Evolutionary conservation across 257 asterid species (phyloP).

Genomic region (Solanum sitiens): DNA sequence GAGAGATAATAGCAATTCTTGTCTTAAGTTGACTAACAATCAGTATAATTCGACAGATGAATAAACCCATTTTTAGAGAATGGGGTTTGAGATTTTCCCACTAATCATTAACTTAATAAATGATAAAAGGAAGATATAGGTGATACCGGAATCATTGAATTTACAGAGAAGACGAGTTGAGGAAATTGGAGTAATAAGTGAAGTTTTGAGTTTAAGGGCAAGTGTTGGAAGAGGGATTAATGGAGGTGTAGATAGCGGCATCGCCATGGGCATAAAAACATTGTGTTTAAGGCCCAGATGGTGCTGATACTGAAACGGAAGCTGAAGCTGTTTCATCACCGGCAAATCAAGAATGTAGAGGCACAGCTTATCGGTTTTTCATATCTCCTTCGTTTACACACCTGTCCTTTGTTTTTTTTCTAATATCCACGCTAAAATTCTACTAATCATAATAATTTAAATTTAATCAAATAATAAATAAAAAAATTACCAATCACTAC

Average conservation of each 20-base stretch:
- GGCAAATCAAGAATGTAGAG: neutral
- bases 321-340: neutral
- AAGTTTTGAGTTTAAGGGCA: neutral
- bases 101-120: neutral
- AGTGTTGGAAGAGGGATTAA: neutral
- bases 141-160: neutral
- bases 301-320: neutral
- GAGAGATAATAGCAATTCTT: neutral
- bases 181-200: neutral
- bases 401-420: neutral
- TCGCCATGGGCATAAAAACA: neutral
- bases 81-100: neutral
- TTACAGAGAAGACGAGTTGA: constrained; percentile 4
- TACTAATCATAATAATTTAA: too few species aligned
- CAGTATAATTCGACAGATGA: neutral
- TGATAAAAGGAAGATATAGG: neutral
- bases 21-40: neutral
- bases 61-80: neutral
- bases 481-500: too few species aligned
- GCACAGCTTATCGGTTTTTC: neutral
- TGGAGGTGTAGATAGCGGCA: neutral
- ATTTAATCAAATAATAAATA: too few species aligned
- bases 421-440: too few species aligned
- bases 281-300: neutral
- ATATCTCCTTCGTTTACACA: neutral